Evolutionary conservation across 371 early-diverging fungal species (phyloP), one percentile per base, ranked within the genome.

Genomic region (Gilbertella persicaria): DNA sequence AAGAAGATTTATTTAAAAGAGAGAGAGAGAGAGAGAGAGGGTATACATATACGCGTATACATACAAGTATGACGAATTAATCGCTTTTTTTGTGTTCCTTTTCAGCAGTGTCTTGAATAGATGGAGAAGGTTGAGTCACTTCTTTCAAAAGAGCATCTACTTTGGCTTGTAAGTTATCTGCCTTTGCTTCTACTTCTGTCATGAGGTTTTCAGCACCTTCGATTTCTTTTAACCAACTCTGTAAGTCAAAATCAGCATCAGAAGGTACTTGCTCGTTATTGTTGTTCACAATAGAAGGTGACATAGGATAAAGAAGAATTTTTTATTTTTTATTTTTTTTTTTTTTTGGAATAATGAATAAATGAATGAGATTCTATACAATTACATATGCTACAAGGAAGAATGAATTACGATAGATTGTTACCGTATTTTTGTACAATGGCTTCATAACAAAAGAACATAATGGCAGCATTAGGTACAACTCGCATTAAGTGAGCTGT

Each of bases 381-480:
- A 2, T 33, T 3, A 10, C 8, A 10, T 33, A 33, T 33, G 33
- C 2, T 10, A 33, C 2, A 33, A 33, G 10, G 33, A 10, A 33
- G 10, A 13, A 33, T 3, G 33, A 10, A 10, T 33, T 33, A 6
- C 10, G 13, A 23, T 25, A n/a, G 5, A 4, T 25, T 41, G 8
- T 40, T 17, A 24, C 67, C 74, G 56, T 71, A 78, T 28, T 71
- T 67, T 48, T 91, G 75, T 28, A 95, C 68, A 40, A 94, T 87
- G 20, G 88, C 69, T 61, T 97, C 97, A 60, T 95, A 97, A 40
- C 90, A 87, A 58, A 93, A 84, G 70, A 98, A 97, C 89, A 97
- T 83, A 60, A 97, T 95, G 12, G 95, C 94, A 2, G 97, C 94
- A 66, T 97, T 97, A 14, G 98, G 98, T 3, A 98, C 97, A 1